Evolutionary conservation across 805 yeast species (phyloP), one percentile per base, ranked within the genome.

Genomic region (Kluyveromyces dobzhanskii): DNA sequence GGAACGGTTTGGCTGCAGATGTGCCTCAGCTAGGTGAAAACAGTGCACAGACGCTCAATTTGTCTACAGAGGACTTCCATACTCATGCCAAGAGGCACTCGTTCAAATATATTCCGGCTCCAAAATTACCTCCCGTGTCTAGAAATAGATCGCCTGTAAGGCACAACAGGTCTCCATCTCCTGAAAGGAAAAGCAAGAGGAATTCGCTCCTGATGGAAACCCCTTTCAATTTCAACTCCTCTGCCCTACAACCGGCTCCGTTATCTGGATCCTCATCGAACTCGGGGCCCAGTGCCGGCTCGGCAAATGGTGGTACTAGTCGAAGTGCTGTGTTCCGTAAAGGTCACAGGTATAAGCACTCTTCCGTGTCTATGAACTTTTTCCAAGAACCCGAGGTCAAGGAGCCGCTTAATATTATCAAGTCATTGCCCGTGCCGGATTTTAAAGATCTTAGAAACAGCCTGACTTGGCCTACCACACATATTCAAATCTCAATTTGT

Each of bases 311-410:
- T n/a, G 45, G 52, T 25, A 53, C 55, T 37, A 51, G 57, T n/a
- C 55, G 66, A 51, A 75, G 86, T 1, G 78, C 83, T 0, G 17
- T 34, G 17, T 85, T 78, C 51, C 78, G 98, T 67, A 78, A 88
- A 49, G 98, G 98, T 5, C 98, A 90, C 61, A 74, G 90, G 49
- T 90, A 90, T 57, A 90, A 90, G 57, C 97, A 90, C 60, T 87
- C 97, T 3, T 87, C 96, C 7, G 95, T 90, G 4, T 86, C 95
- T 4, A 83, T 90, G 92, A 88, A 90, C 59, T 73, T 90, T 57
- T 90, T 92, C 57, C 95, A 85, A 59, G 97, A 90, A 54, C 95
- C 97, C 1, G 82, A 87, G 12, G 75, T 69, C 30, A 69, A 79
- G 27, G 78, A 82, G 4, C 82, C 87, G 1, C 72, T 80, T 47